phyloP scores from a whole-genome alignment of 75 land plant species.

The Picea sitchensis region DNA sequence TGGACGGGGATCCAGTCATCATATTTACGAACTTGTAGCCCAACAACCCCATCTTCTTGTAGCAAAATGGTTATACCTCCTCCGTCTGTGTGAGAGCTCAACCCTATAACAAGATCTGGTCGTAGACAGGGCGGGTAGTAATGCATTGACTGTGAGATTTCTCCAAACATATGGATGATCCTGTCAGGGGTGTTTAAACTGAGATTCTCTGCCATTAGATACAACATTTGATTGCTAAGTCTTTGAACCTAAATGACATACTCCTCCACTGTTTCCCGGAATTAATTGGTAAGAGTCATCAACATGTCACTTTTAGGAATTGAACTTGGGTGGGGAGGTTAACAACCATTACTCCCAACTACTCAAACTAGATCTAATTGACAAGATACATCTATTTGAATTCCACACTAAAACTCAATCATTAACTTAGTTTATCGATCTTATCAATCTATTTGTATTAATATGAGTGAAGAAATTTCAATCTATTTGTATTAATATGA shows the following conservation, averaged over 20 bases:
- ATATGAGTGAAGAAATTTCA: background rate
- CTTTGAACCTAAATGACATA: background rate
- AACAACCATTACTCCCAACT: too few species aligned
- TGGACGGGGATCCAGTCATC: slow-evolving; percentile 22
- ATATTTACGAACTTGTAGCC: slow-evolving; percentile 23
- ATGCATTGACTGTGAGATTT: background rate
- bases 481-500: slow-evolving; percentile 15
- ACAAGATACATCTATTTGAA: too few species aligned
- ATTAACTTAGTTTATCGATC: too few species aligned
- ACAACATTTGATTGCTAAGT: background rate
- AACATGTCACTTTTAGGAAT: too few species aligned
- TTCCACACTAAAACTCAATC: too few species aligned
- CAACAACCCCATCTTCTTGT: slow-evolving; percentile 16
- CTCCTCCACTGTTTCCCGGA: background rate
- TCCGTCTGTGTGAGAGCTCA: slow-evolving; percentile 15
- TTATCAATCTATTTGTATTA: slow-evolving; percentile 1
- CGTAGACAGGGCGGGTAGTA: slow-evolving; percentile 17
- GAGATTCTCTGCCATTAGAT: background rate
- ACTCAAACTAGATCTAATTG: background rate
- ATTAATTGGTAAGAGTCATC: too few species aligned
- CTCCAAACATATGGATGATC: background rate
- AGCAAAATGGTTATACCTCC: slow-evolving; percentile 13
- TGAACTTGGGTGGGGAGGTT: too few species aligned
- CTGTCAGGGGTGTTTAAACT: background rate
- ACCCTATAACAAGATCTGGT: slow-evolving; percentile 6